phyloP scores from a whole-genome alignment of 768 basidiomycete genomes.

The Tephrocybe sp. region DNA sequence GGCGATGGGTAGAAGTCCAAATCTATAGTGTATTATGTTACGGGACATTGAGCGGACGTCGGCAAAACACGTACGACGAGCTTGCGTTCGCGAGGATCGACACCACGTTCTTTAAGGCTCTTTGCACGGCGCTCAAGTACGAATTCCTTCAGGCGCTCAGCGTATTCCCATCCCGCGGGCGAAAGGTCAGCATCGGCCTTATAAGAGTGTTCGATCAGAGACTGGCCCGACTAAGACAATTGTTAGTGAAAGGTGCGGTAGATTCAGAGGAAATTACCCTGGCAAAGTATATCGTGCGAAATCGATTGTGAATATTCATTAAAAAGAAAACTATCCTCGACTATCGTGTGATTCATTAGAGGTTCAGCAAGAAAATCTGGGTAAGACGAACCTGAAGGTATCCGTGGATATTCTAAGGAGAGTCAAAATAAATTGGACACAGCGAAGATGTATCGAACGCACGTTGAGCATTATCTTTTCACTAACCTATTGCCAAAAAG shows the following conservation, averaged over 20 bases:
- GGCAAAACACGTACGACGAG: constrained; percentile 54
- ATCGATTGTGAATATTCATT: constrained; percentile 98
- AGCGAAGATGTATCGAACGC: constrained; percentile 21
- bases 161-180: constrained; percentile 94
- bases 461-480: constrained; percentile 97
- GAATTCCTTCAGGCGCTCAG: constrained; percentile 86
- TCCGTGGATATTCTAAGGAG: constrained; percentile 68
- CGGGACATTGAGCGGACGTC: neutral
- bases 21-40: constrained; percentile 50
- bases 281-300: constrained; percentile 95
- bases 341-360: constrained; percentile 35
- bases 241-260: constrained; percentile 1
- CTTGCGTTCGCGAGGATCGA: constrained; percentile 57
- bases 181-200: constrained; percentile 98
- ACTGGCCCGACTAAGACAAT: constrained; percentile 89
- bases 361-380: neutral
- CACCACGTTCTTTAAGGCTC: constrained; percentile 69
- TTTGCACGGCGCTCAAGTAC: constrained; percentile 82
- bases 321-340: constrained; percentile 97
- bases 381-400: constrained; percentile 68
- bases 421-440: constrained; percentile 24
- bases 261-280: constrained; percentile 46
- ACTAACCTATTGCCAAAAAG: constrained; percentile 63
- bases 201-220: constrained; percentile 97
- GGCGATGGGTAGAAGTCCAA: constrained; percentile 93